Percentiles rank a stretch among this genome's conserved stretches.
Conservation (phyloP, 176 grass and related monocot genomes). For the Aegilops tauschii region DNA sequence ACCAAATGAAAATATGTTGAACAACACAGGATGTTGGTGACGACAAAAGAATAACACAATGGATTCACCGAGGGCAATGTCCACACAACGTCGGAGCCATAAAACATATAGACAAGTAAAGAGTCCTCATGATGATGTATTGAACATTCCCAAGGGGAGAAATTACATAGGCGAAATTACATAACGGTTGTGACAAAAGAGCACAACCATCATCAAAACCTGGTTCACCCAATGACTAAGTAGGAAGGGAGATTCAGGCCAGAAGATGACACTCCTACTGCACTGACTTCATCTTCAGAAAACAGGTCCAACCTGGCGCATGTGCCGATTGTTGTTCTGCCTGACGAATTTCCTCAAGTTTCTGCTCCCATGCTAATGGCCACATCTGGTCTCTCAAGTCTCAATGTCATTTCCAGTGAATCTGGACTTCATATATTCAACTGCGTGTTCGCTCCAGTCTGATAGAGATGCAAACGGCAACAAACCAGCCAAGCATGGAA, state of each 20-base stretch:
- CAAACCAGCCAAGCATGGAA: conserved; percentile 68
- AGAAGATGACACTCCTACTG: neutral
- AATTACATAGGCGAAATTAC: conserved; percentile 13
- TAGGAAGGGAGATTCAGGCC: neutral
- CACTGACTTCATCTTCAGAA: neutral
- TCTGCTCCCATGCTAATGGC: neutral
- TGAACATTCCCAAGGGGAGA: neutral
- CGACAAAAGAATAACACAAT: neutral
- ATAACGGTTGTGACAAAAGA: neutral
- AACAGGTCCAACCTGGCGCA: neutral
- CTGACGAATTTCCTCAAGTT: neutral
- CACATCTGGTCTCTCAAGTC: conserved; percentile 28
- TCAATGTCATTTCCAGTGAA: conserved; percentile 35
- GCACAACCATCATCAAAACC: conserved; percentile 2
- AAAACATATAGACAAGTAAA: neutral
- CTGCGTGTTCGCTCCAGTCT: conserved; percentile 59
- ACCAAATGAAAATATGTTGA: neutral
- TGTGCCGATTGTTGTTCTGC: neutral
- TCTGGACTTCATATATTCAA: conserved; percentile 33
- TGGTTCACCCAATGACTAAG: conserved; percentile 2
- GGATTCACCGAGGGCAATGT: neutral
- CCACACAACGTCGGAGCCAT: neutral
- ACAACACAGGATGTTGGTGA: neutral
- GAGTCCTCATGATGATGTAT: neutral
- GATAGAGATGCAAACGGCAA: conserved; percentile 75